Evolutionary conservation across 176 grass and related monocot genomes (phyloP).

Genomic region (Areca catechu): DNA sequence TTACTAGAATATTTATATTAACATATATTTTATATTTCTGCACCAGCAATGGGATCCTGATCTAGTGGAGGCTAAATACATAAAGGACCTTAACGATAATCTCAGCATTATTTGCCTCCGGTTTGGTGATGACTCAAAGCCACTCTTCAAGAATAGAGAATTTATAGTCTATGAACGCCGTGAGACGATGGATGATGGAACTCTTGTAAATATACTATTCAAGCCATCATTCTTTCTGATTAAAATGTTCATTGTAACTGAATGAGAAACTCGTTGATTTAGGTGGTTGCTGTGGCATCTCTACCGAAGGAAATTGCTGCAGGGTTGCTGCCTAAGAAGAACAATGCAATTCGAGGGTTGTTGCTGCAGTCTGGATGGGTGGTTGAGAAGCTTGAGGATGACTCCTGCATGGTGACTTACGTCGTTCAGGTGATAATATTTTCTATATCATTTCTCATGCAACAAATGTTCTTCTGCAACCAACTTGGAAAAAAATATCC

Average conservation of each 20-base stretch:
- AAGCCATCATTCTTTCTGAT: no score
- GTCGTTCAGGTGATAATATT: conserved; percentile 40
- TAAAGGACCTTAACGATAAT: conserved; percentile 65
- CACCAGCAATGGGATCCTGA: conserved; percentile 90
- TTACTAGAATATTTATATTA: no score
- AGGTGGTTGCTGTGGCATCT: conserved; percentile 82
- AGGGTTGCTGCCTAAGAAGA: conserved; percentile 54
- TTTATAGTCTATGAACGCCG: conserved; percentile 90
- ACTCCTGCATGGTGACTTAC: conserved; percentile 79
- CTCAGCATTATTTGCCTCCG: conserved; percentile 88
- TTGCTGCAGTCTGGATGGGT: conserved; percentile 97
- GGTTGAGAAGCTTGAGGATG: conserved; percentile 63
- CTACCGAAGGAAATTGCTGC: conserved; percentile 94
- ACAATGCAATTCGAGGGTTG: conserved; percentile 39
- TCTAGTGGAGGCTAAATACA: conserved; percentile 64
- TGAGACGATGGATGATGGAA: conserved; percentile 94
- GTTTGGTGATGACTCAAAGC: conserved; percentile 64
- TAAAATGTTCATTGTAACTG: no score
- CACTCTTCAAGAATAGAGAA: conserved; percentile 59
- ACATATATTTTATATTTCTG: no score
- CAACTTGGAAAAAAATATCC: no score
- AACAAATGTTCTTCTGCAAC: no score
- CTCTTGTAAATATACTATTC: conserved; percentile 32
- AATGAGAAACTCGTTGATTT: not conserved
- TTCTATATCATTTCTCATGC: not conserved